These are phyloP conservation scores for Stachybotrys chartarum DNA, from an alignment of 2,329 filamentous ascomycete genomes.

Conservation along the genomic window DNA sequence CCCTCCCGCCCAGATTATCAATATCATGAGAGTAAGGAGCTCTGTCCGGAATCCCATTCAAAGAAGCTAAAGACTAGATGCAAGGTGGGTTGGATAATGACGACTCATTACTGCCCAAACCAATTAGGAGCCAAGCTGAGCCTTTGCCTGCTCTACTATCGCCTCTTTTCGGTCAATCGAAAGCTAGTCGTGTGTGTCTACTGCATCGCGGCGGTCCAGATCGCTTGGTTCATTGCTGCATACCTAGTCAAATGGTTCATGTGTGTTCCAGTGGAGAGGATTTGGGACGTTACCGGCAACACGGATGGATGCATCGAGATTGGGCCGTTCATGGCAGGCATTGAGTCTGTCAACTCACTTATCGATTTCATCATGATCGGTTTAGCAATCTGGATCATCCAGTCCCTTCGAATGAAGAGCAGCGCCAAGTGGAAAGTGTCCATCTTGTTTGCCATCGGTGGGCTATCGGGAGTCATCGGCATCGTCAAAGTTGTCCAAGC, in stretches of 20 bases:
- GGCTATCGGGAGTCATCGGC: background rate
- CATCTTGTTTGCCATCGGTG: background rate
- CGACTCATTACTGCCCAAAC: background rate
- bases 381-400: background rate
- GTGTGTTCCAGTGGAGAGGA: background rate
- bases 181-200: background rate
- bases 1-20: too few relatives aligned
- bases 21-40: too few relatives aligned
- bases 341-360: background rate
- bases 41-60: too few relatives aligned
- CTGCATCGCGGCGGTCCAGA: background rate
- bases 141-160: background rate
- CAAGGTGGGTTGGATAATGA: background rate
- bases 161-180: background rate
- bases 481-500: background rate
- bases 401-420: background rate
- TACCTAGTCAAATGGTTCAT: background rate
- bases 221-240: background rate
- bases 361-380: conserved; percentile 1
- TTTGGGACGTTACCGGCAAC: background rate
- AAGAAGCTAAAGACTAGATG: background rate
- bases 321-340: background rate
- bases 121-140: background rate
- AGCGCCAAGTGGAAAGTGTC: background rate
- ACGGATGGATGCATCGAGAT: background rate